Conservation (phyloP, 2,329 filamentous ascomycete species). For the Atkinsonella texensis region DNA sequence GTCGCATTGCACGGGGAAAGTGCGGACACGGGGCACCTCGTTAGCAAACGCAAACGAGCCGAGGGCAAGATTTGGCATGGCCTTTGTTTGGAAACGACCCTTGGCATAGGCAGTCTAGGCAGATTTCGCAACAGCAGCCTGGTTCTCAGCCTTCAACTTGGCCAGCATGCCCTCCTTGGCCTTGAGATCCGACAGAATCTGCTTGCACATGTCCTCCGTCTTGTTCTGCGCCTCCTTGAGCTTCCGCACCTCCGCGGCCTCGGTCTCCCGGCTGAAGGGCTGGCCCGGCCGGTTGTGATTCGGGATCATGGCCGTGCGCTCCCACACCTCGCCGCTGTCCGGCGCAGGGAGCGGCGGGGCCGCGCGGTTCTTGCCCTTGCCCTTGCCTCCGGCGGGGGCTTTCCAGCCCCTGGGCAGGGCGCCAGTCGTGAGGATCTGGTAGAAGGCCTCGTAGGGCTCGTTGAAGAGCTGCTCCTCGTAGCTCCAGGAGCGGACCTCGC, state of each 20-base stretch:
- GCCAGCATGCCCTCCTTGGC: constrained; percentile 51
- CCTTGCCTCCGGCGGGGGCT: constrained; percentile 36
- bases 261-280: constrained; percentile 63
- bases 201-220: constrained; percentile 47
- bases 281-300: constrained; percentile 52
- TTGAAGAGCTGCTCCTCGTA: constrained; percentile 97
- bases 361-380: constrained; percentile 31
- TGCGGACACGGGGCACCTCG: too few species aligned
- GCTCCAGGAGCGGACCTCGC: constrained; percentile 62
- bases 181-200: constrained; percentile 48
- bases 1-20: too few species aligned
- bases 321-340: constrained; percentile 40
- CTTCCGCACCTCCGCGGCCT: constrained; percentile 49
- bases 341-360: constrained; percentile 25
- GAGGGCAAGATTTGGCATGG: too few species aligned
- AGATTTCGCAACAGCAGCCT: constrained; percentile 31
- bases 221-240: constrained; percentile 52
- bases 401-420: constrained; percentile 40
- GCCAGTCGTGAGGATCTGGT: constrained; percentile 70
- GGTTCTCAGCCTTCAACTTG: constrained; percentile 47
- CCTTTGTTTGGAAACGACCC: background rate
- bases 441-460: constrained; percentile 88
- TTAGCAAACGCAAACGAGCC: too few species aligned
- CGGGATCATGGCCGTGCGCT: constrained; percentile 66
- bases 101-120: constrained; percentile 13